These are phyloP conservation scores for Arthrobotrys pseudoclavata DNA, from an alignment of 2,329 filamentous ascomycete genomes.

Conservation along the genomic window DNA sequence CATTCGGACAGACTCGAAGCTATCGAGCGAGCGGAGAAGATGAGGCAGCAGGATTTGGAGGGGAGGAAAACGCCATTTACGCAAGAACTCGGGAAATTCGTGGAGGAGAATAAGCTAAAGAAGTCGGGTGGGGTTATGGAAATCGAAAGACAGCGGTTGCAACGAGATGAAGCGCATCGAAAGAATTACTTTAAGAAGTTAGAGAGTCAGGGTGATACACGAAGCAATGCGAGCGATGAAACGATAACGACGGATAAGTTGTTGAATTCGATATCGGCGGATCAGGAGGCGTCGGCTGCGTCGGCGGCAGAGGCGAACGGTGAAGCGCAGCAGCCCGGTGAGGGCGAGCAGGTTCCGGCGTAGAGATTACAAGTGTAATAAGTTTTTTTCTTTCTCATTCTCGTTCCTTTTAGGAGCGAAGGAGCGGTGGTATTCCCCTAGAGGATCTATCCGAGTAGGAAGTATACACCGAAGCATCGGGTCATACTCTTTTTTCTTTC, in stretches of 20 bases:
- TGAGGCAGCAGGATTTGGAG: slow-evolving; percentile 88
- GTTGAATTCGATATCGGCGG: slow-evolving; percentile 58
- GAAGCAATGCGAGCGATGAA: slow-evolving; percentile 57
- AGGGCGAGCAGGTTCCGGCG: slow-evolving; percentile 13
- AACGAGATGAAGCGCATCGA: slow-evolving; percentile 87
- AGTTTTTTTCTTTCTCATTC: too few species aligned
- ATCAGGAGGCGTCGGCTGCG: slow-evolving; percentile 44
- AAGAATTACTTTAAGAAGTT: slow-evolving; percentile 73
- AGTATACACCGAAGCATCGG: too few species aligned
- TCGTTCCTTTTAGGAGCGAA: neutral
- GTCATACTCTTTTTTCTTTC: neutral
- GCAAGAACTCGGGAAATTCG: slow-evolving; percentile 86
- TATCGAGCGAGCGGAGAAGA: slow-evolving; percentile 95
- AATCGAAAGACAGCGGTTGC: slow-evolving; percentile 83
- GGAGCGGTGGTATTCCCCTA: neutral
- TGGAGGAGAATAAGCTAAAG: slow-evolving; percentile 90
- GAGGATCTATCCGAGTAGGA: neutral
- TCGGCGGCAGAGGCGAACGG: slow-evolving; percentile 19
- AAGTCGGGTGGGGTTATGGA: slow-evolving; percentile 97
- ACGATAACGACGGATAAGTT: slow-evolving; percentile 54
- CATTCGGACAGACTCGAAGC: slow-evolving; percentile 93
- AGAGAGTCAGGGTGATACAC: slow-evolving; percentile 46
- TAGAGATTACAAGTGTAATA: neutral
- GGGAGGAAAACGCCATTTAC: slow-evolving; percentile 82
- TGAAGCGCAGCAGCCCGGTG: neutral